A percentile compares a stretch with the other conserved stretches of the same genome.
Conservation (phyloP, 345 rosid genomes). For the Laguncularia racemosa region DNA sequence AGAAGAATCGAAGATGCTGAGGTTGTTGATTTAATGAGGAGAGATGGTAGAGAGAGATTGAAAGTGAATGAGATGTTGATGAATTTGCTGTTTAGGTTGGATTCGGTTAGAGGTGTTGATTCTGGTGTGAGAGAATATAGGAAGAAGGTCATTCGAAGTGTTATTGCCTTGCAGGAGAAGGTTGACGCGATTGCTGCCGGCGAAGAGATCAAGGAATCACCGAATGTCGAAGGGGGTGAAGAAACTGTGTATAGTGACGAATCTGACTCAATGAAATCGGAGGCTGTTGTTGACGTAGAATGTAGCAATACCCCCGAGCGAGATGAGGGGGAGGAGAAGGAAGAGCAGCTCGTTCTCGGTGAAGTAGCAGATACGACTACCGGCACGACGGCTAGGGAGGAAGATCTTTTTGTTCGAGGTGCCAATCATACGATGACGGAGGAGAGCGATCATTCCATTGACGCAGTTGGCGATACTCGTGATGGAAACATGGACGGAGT, state of each 20-base stretch:
- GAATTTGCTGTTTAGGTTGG: slow-evolving; percentile 45
- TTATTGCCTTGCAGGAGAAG: slow-evolving; percentile 48
- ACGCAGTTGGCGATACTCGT: too few relatives aligned
- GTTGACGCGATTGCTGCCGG: slow-evolving; percentile 32
- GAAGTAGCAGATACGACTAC: background rate
- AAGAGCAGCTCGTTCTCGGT: background rate
- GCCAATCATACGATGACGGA: too few relatives aligned
- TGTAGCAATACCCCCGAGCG: too few relatives aligned
- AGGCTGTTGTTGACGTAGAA: too few relatives aligned
- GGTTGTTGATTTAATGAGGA: slow-evolving; percentile 22
- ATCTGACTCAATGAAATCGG: too few relatives aligned
- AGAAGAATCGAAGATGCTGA: slow-evolving; percentile 25
- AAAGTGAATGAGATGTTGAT: slow-evolving; percentile 49
- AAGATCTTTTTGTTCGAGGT: background rate
- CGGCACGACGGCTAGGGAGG: background rate
- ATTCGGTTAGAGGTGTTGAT: slow-evolving; percentile 48
- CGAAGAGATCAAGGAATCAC: background rate
- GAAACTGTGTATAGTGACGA: background rate
- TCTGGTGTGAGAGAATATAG: slow-evolving; percentile 48
- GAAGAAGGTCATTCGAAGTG: slow-evolving; percentile 39
- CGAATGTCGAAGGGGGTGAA: slow-evolving; percentile 7
- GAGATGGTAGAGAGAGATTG: slow-evolving; percentile 34
- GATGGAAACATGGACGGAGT: too few relatives aligned
- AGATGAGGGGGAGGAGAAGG: slow-evolving; percentile 1
- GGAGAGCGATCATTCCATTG: too few relatives aligned